A percentile compares a stretch with the other conserved stretches of the same genome.
phyloP scores from a whole-genome alignment of 2,329 filamentous ascomycete genomes.

The Epichloe bromicola region DNA sequence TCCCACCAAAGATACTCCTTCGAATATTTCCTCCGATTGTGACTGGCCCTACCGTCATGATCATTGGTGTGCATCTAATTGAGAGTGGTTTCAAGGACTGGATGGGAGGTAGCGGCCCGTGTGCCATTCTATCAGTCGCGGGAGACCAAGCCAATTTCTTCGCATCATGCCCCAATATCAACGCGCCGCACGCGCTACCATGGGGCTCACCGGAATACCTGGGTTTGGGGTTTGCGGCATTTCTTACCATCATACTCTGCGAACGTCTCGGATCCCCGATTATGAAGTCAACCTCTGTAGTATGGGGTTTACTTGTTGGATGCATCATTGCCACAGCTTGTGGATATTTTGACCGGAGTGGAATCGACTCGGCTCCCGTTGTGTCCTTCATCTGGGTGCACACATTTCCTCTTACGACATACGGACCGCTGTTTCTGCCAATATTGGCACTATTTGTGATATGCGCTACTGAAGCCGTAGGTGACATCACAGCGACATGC shows the following conservation, averaged over 20 bases:
- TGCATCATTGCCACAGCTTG: constrained; percentile 68
- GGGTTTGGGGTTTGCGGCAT: constrained; percentile 67
- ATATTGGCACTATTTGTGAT: constrained; percentile 59
- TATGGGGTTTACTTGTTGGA: constrained; percentile 59
- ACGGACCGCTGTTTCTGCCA: constrained; percentile 61
- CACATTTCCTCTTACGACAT: constrained; percentile 59
- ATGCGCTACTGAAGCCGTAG: constrained; percentile 66
- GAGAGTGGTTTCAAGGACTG: constrained; percentile 61
- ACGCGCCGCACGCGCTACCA: constrained; percentile 56
- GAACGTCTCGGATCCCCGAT: constrained; percentile 73
- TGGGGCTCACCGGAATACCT: constrained; percentile 74
- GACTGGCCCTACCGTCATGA: constrained; percentile 55
- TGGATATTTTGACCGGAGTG: constrained; percentile 64
- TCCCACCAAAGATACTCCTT: constrained; percentile 54
- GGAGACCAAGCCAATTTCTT: constrained; percentile 33
- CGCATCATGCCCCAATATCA: constrained; percentile 50
- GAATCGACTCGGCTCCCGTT: constrained; percentile 57
- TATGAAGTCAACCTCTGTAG: constrained; percentile 70
- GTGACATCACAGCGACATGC: constrained; percentile 69
- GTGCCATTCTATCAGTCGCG: constrained; percentile 32
- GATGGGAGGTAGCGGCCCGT: constrained; percentile 59
- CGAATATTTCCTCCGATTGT: constrained; percentile 69
- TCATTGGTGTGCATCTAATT: constrained; percentile 64
- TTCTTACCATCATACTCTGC: constrained; percentile 65
- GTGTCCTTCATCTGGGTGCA: constrained; percentile 69